These are phyloP conservation scores for Penicillium sp. DNA, from an alignment of 2,329 filamentous ascomycete genomes.

Conservation along the genomic window DNA sequence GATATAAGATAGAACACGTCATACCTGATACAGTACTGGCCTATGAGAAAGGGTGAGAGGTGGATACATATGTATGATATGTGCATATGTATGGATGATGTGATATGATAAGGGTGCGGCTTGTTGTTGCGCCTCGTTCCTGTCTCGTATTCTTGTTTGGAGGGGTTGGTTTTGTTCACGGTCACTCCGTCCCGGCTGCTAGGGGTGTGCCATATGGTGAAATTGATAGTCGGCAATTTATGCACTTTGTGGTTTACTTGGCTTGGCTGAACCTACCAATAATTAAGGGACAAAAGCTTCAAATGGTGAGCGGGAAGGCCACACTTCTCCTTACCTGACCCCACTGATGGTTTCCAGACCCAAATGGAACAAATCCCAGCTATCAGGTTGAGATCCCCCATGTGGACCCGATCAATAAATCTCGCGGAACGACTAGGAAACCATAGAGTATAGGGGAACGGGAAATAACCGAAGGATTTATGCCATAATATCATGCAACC, in stretches of 20 bases:
- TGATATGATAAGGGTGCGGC: not conserved
- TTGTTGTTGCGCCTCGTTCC: not conserved
- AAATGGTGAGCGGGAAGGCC: not conserved
- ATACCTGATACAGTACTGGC: not conserved
- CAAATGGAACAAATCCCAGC: not conserved
- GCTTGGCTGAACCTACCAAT: not conserved
- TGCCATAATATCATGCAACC: not conserved
- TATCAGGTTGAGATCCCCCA: not conserved
- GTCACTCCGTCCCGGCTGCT: not conserved
- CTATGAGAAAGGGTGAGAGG: slow-evolving; percentile 6
- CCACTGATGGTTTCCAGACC: not conserved
- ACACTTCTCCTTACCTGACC: not conserved
- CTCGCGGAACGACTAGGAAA: not conserved
- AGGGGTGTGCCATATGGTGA: not conserved
- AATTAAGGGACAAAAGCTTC: not conserved
- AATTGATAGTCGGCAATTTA: not conserved
- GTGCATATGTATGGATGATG: not conserved
- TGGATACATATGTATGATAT: too few species aligned
- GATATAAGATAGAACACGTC: slow-evolving; percentile 7
- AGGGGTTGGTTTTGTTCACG: not conserved
- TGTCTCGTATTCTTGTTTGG: not conserved
- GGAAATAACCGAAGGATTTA: too few species aligned
- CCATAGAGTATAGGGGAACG: too few species aligned
- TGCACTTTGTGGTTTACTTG: not conserved
- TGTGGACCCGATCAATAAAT: not conserved